These are phyloP conservation scores for Fraxinus ornus DNA, from an alignment of 305 asterid species.

Conservation along the genomic window DNA sequence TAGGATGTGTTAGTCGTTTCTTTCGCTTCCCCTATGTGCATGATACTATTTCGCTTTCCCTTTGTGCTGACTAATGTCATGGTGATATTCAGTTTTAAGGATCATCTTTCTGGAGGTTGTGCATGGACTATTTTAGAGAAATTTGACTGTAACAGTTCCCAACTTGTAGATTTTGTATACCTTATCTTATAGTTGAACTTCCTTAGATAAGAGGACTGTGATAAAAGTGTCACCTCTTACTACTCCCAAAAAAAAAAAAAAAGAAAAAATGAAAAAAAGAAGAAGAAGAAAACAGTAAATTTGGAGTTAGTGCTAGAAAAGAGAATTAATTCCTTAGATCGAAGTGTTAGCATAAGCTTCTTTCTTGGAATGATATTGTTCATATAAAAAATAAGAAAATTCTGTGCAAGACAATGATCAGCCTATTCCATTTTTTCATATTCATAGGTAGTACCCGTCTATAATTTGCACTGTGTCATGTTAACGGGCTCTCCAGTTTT, in stretches of 20 bases:
- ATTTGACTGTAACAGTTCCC: neutral
- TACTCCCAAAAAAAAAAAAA: too few species aligned
- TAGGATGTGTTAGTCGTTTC: neutral
- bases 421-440: conserved; percentile 11
- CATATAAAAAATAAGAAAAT: neutral
- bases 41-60: neutral
- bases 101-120: neutral
- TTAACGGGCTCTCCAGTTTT: conserved; percentile 13
- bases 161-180: neutral
- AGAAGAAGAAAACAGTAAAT: too few species aligned
- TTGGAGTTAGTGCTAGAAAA: neutral
- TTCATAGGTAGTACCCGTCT: conserved; percentile 3
- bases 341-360: neutral
- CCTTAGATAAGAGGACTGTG: neutral
- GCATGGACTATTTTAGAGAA: neutral
- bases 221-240: neutral
- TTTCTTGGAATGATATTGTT: neutral
- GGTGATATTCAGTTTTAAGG: neutral
- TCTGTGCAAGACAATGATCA: conserved; percentile 12
- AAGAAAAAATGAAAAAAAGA: too few species aligned
- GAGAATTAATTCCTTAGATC: neutral
- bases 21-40: neutral
- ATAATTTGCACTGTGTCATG: conserved; percentile 1
- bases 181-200: neutral
- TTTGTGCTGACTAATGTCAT: neutral